Percentiles rank a stretch among this genome's conserved stretches.
These are phyloP conservation scores for Sorghum bicolor DNA, from an alignment of 176 grass and related monocot genomes.

Conservation along the genomic window DNA sequence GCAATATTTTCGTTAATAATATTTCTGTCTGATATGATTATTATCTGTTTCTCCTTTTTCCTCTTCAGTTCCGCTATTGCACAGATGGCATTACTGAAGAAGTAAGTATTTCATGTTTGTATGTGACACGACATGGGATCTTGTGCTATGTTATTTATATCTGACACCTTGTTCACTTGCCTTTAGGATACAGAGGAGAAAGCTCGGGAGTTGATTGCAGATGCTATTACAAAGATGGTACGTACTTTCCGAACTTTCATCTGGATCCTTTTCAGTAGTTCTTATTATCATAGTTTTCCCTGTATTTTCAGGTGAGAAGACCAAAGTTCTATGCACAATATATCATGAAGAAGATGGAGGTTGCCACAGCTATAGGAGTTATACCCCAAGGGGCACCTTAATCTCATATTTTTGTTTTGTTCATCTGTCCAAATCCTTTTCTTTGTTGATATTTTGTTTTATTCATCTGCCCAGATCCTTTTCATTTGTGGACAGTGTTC, in stretches of 20 bases:
- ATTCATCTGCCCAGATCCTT: too few relatives aligned
- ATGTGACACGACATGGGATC: too few relatives aligned
- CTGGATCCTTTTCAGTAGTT: background rate
- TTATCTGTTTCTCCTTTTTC: background rate
- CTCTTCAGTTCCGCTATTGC: background rate
- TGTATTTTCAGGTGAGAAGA: background rate
- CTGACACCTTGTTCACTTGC: too few relatives aligned
- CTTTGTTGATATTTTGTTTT: too few relatives aligned
- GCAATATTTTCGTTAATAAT: background rate
- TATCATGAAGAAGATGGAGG: constrained; percentile 16
- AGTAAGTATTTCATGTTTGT: background rate
- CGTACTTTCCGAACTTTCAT: background rate
- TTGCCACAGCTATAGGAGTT: background rate
- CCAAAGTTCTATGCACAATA: constrained; percentile 26
- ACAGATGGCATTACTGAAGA: constrained; percentile 1
- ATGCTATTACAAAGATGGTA: constrained; percentile 4
- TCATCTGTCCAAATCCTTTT: too few relatives aligned
- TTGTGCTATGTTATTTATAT: too few relatives aligned
- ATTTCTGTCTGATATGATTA: background rate
- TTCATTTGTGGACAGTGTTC: too few relatives aligned
- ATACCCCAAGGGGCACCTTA: too few relatives aligned
- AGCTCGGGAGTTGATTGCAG: background rate
- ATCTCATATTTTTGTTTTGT: too few relatives aligned
- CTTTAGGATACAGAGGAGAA: background rate
- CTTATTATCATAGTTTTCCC: background rate